phyloP scores from a whole-genome alignment of 768 basidiomycete genomes.

The Boletus huronensis region DNA sequence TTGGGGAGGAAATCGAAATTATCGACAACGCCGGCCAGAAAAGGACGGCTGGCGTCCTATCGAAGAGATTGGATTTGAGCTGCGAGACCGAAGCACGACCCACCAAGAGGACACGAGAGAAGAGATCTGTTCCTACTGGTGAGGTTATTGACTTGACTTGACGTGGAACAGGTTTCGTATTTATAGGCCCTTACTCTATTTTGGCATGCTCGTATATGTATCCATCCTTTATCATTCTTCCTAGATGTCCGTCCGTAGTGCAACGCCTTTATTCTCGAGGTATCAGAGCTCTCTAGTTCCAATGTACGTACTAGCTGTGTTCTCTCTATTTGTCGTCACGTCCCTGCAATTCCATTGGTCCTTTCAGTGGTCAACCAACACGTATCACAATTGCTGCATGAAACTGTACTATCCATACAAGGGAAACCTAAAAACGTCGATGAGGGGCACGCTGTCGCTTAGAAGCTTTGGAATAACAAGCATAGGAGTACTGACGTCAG shows the following conservation, averaged over 20 bases:
- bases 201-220: neutral
- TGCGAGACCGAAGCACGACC: slow-evolving; percentile 4
- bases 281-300: neutral
- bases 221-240: neutral
- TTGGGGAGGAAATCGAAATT: slow-evolving; percentile 7
- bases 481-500: slow-evolving; percentile 1
- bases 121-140: slow-evolving; percentile 5
- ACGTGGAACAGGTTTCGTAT: neutral
- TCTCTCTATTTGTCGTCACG: neutral
- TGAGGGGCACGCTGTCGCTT: neutral
- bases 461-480: neutral
- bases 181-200: neutral
- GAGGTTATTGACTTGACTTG: slow-evolving; percentile 34
- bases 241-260: neutral
- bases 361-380: neutral
- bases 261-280: neutral
- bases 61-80: slow-evolving; percentile 5
- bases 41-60: neutral
- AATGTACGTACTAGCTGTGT: neutral
- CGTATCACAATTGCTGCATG: neutral
- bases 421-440: neutral
- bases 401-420: neutral
- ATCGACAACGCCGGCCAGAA: neutral
- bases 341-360: neutral
- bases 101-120: slow-evolving; percentile 27